phyloP scores from a whole-genome alignment of 2,329 filamentous ascomycete species.

The Neonectria coccinea region DNA sequence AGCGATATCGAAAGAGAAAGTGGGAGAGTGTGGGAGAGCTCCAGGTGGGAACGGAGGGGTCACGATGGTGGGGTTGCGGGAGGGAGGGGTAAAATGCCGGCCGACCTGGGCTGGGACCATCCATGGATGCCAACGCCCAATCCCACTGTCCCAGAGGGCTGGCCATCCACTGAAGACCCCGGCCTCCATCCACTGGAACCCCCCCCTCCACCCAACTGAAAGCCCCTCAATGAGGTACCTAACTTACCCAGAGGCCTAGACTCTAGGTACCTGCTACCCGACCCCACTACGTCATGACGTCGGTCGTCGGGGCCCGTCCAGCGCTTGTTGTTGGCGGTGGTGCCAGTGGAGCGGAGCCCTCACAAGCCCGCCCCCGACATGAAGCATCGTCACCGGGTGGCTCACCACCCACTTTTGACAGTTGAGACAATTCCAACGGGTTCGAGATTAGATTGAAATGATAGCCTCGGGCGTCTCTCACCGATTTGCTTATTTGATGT shows the following conservation, averaged over 20 bases:
- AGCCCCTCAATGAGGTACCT: background rate
- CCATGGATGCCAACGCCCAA: conserved; percentile 7
- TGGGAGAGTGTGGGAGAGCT: conserved; percentile 23
- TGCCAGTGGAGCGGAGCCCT: background rate
- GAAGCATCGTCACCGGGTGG: background rate
- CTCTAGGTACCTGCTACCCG: background rate
- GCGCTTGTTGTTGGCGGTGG: no score
- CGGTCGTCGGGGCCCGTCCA: background rate
- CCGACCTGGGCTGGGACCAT: no score
- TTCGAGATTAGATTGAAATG: background rate
- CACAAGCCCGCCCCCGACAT: background rate
- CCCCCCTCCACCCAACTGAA: background rate
- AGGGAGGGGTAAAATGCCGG: background rate
- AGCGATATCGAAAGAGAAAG: background rate
- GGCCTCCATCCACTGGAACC: background rate
- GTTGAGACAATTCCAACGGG: background rate
- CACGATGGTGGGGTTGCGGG: conserved; percentile 20
- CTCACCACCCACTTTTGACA: background rate
- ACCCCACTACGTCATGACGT: conserved; percentile 11
- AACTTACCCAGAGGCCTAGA: background rate
- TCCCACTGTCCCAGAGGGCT: conserved; percentile 21
- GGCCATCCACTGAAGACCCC: conserved; percentile 9
- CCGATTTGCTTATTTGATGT: background rate
- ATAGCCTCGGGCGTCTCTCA: background rate
- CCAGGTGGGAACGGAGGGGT: conserved; percentile 22